Evolutionary conservation across 192 early-diverging fungal species (phyloP), one percentile per base, ranked within the genome.

Genomic region (Dimargaris verticillata): DNA sequence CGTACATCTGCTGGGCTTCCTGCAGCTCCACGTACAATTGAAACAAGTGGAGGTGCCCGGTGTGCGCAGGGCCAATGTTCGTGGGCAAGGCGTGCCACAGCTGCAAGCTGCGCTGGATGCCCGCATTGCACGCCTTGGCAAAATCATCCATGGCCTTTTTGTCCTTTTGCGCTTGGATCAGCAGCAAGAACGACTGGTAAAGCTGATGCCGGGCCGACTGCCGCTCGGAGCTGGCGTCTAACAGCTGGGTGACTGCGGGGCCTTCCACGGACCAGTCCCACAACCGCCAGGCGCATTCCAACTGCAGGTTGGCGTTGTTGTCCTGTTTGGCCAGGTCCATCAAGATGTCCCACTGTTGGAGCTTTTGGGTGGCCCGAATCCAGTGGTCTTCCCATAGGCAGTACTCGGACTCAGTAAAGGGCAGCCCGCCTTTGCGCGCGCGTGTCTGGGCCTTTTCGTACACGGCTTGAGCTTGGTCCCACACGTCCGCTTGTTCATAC

Each of bases 321-420:
- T 99, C 95, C 59, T 91, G 86, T 66, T 91, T 88, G 14, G 91
- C 83, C 41, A 98, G 81, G 59, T 98, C 97, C 7, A 79, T 75
- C 50, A 99, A 74, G 62, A 96, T 85, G 61, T 99, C 97, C 97
- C 97, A 99, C 67, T 88, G 91, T 70, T 99, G 95, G 24, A 99
- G 70, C 44, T 86, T 85, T 63, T 95, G 78, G 0, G 94, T 86
- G 48, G 88, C 91, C 29, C 72, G 71, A 25, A 96, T 80, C 97
- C 97, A 99, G 59, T 92, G 89, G 59, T 93, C 83, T 75, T 99
- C 97, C 97, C 97, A 99, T 22, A 99, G 70, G 28, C 79, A 78
- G 69, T 97, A 99, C 61, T 99, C 97, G 2, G 89, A 82, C 70
- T 99, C 97, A 28, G 85, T 84, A 63, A 93, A 97, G 15, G 89